These are phyloP conservation scores for Phytophthora tentaculata DNA, from an alignment of 352 stramenopile species.

Conservation along the genomic window DNA sequence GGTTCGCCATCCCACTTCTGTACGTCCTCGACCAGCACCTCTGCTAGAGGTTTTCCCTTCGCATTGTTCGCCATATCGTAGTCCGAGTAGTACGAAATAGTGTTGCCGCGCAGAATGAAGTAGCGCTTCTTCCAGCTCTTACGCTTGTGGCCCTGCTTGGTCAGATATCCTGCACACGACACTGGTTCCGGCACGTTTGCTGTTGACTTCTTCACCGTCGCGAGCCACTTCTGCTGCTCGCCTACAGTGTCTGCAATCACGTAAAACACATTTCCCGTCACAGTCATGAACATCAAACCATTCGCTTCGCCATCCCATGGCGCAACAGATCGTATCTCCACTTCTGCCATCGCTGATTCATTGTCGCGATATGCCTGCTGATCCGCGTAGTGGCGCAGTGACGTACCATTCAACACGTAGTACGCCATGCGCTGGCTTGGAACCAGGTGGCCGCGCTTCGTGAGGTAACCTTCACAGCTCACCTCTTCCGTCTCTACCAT, in stretches of 20 bases:
- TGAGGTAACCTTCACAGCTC: conserved; percentile 88
- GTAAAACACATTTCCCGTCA: conserved; percentile 87
- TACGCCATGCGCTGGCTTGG: conserved; percentile 88
- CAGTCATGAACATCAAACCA: conserved; percentile 87
- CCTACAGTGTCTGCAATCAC: conserved; percentile 73
- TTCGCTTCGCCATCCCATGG: conserved; percentile 83
- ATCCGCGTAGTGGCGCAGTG: conserved; percentile 82
- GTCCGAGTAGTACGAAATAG: conserved; percentile 85
- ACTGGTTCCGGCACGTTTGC: conserved; percentile 77
- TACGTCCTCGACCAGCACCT: conserved; percentile 86
- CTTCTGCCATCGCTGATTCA: conserved; percentile 83
- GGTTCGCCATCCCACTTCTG: conserved; percentile 86
- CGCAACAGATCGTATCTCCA: conserved; percentile 80
- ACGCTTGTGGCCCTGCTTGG: conserved; percentile 90
- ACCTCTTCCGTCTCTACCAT: conserved; percentile 87
- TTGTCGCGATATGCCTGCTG: conserved; percentile 88
- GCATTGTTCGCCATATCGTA: conserved; percentile 87
- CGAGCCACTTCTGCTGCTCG: conserved; percentile 88
- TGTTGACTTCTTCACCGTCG: conserved; percentile 73
- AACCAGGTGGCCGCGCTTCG: conserved; percentile 85
- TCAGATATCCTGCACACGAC: conserved; percentile 84
- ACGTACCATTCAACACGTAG: conserved; percentile 87
- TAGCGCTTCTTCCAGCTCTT: conserved; percentile 93
- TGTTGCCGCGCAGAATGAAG: conserved; percentile 83
- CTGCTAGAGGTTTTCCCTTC: conserved; percentile 79